Evolutionary conservation across 2,329 filamentous ascomycete genomes (phyloP), one percentile per base, ranked within the genome.

Genomic region (Coniochaeta sp.): DNA sequence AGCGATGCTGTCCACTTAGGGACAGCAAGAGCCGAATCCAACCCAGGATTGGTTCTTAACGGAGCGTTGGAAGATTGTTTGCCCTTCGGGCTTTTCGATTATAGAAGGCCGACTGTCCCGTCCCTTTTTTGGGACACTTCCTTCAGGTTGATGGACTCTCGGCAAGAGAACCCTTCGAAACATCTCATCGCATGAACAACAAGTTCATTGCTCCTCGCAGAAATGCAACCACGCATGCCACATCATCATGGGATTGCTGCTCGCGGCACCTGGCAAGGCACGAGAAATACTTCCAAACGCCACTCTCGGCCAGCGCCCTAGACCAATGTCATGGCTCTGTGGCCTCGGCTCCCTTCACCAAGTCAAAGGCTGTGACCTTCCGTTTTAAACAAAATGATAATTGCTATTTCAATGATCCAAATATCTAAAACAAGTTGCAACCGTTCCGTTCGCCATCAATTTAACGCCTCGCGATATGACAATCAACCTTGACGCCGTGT

Each of bases 11-110:
- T 85, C 85, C 82, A 56, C 54, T 56, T 83, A 80, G 66, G 83
- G 88, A 81, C 81, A 83, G 88, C 88, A 88, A 83, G 88, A 82
- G 79, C 85, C 83, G 22, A 38, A 80, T 83, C 86, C 79, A 81
- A 71, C 82, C 78, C 80, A 88, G 84, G 83, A 84, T 81, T 77
- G 79, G 82, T 77, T 80, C 87, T 88, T 88, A 90, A 91, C 88
- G 89, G 88, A 91, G 85, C 88, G 86, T 89, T 90, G 88, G 89
- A 72, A 91, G 79, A 89, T 77, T 66, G 78, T 58, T 38, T 63
- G 62, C 65, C 65, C 62, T 65, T 62, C 61, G 28, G 64, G 67
- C 62, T 64, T 55, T 64, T 70, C 71, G 70, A 68, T 60, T 64
- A 67, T 62, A 74, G 74, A 76, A 76, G 74, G 73, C 74, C 68